These are phyloP conservation scores for Botrytis aclada DNA, from an alignment of 2,329 filamentous ascomycete species.

Conservation along the genomic window DNA sequence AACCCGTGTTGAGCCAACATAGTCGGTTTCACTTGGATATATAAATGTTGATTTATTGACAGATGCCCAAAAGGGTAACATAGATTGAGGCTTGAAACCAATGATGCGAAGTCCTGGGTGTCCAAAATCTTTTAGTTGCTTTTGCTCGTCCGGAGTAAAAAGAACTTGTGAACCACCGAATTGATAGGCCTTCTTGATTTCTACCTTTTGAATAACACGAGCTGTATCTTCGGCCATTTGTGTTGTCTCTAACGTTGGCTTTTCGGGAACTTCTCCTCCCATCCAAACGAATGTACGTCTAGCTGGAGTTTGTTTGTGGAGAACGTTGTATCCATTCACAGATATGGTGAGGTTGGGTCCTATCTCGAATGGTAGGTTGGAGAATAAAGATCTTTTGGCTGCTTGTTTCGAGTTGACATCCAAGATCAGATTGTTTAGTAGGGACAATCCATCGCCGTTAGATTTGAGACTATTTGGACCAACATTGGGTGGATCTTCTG, in stretches of 20 bases:
- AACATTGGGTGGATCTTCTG: slow-evolving; percentile 63
- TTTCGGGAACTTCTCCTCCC: slow-evolving; percentile 78
- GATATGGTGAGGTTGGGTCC: slow-evolving; percentile 82
- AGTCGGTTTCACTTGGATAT: slow-evolving; percentile 88
- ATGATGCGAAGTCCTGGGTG: slow-evolving; percentile 81
- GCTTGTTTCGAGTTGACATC: slow-evolving; percentile 90
- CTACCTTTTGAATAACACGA: slow-evolving; percentile 71
- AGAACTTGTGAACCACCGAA: slow-evolving; percentile 88
- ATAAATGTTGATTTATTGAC: slow-evolving; percentile 86
- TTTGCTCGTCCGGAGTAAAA: slow-evolving; percentile 82
- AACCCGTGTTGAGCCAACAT: slow-evolving; percentile 84
- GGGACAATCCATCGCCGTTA: slow-evolving; percentile 70
- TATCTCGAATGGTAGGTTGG: slow-evolving; percentile 81
- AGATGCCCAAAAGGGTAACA: slow-evolving; percentile 79
- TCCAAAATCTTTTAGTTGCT: slow-evolving; percentile 74
- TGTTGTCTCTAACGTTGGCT: slow-evolving; percentile 71
- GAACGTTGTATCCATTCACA: slow-evolving; percentile 86
- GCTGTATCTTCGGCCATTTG: slow-evolving; percentile 75
- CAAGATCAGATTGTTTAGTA: slow-evolving; percentile 76
- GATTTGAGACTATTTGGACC: slow-evolving; percentile 57
- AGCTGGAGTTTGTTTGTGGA: slow-evolving; percentile 78
- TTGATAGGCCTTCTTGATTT: slow-evolving; percentile 90
- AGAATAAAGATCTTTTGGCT: slow-evolving; percentile 81
- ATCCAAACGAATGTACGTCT: slow-evolving; percentile 86
- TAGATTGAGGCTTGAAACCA: slow-evolving; percentile 81